Conservation (phyloP, 371 early-diverging fungal genomes). For the Mortierella sp. region DNA sequence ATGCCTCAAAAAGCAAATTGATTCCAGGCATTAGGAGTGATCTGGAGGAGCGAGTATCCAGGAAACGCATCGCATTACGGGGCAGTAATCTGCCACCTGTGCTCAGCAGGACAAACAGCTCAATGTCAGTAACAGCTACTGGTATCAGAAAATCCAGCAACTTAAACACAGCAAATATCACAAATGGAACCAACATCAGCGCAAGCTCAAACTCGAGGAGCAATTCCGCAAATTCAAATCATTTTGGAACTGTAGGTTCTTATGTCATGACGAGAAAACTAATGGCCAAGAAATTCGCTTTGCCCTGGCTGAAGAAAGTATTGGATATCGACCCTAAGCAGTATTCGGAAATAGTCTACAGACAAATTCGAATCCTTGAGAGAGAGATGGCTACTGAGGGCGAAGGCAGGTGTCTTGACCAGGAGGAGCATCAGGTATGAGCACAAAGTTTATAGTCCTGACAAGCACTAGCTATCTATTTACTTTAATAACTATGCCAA, state of each 20-base stretch:
- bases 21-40: constrained; percentile 44
- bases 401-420: background rate
- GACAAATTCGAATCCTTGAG: constrained; percentile 51
- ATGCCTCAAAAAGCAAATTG: constrained; percentile 39
- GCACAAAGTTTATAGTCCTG: no score
- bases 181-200: background rate
- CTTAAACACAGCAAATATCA: background rate
- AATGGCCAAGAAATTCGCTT: constrained; percentile 40
- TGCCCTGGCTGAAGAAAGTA: constrained; percentile 42
- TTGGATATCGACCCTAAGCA: constrained; percentile 31
- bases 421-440: constrained; percentile 33
- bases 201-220: constrained; percentile 14
- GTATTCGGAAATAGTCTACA: constrained; percentile 36
- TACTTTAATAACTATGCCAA: no score
- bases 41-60: constrained; percentile 32
- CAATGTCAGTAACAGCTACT: background rate
- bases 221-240: constrained; percentile 25
- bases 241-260: constrained; percentile 41
- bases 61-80: constrained; percentile 11
- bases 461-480: no score
- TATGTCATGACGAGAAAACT: constrained; percentile 43
- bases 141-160: background rate
- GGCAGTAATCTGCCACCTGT: background rate
- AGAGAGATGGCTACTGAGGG: constrained; percentile 40
- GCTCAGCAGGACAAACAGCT: constrained; percentile 1